These are phyloP conservation scores for Fistulinella cinereoalba DNA, from an alignment of 1,284 basidiomycete species.

Conservation along the genomic window DNA sequence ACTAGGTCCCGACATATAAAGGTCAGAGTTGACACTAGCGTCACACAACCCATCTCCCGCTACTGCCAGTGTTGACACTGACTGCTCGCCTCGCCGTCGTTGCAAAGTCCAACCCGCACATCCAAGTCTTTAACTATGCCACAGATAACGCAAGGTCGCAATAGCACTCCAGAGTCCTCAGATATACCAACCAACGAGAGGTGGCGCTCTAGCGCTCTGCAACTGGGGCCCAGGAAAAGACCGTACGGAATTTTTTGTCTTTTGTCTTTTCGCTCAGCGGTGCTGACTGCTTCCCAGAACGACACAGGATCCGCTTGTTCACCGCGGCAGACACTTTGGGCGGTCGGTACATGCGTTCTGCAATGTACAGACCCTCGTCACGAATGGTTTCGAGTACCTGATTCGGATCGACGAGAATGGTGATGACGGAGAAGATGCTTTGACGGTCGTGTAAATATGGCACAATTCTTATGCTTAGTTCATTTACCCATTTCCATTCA, in stretches of 20 bases:
- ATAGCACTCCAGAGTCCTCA: too few species aligned
- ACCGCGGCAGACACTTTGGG: slow-evolving; percentile 9
- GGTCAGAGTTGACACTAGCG: too few species aligned
- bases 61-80: too few species aligned
- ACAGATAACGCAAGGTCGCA: too few species aligned
- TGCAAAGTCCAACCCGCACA: too few species aligned
- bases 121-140: too few species aligned
- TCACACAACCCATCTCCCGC: too few species aligned
- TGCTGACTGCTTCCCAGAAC: not conserved
- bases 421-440: not conserved
- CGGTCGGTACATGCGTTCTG: slow-evolving; percentile 7
- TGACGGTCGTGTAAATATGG: not conserved
- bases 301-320: slow-evolving; percentile 7
- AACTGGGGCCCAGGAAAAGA: not conserved
- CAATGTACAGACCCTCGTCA: slow-evolving; percentile 5
- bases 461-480: not conserved
- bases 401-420: not conserved
- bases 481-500: not conserved
- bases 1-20: too few species aligned
- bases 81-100: too few species aligned
- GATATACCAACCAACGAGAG: too few species aligned
- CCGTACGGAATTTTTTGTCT: not conserved
- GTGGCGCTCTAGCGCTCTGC: not conserved
- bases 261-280: not conserved
- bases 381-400: not conserved